Base-by-base conservation (phyloP, 1,139 yeast genomes). In the Chernovozyma aurita region DNA sequence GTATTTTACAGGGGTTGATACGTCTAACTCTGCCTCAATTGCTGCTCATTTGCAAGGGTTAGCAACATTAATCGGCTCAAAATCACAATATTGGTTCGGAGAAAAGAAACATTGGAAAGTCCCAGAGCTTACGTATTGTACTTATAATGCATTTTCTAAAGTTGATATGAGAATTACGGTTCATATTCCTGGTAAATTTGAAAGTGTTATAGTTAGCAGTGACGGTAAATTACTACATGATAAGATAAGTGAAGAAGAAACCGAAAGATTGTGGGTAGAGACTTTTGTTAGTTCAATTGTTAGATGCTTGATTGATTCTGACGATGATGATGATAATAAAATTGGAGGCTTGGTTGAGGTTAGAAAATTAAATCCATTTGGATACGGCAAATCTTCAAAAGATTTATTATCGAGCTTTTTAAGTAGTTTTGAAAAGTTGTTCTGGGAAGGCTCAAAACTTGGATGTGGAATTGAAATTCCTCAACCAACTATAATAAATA, bases 41-140 rank as follows among this genome's bases (percentile, higher is more conserved):
- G 82, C 85, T 9, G 86, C 86, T 42, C 92, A 84, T 52, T 74
- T 77, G 49, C 85, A 80, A 41, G 83, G 88, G 40, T 58, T 92
- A 48, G 88, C 90, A 44, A 84, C 85, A 29, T 67, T 88, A 42
- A 80, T 82, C 36, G 65, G 77, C 34, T 65, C 69, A 35, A 69
- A 67, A 44, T 63, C 75, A 8, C 82, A 76, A 50, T 62, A 70
- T 43, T 76, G 94, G 62, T 76, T 76, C 56, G 74, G 75, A 12
- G 86, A 84, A 53, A 75, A 74, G 45, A 83, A 79, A 44, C 75
- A 74, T 48, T 87, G 88, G 84, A 80, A 78, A 51, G 84, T 87
- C 12, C 81, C 81, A 31, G 78, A 83, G 45, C 84, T 90, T 38
- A 58, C 62, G 3, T 65, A 72, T 40, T 65, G 71, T 55, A 37